These are phyloP conservation scores for Starmerella riodocensis DNA, from an alignment of 805 yeast species.

Conservation along the genomic window DNA sequence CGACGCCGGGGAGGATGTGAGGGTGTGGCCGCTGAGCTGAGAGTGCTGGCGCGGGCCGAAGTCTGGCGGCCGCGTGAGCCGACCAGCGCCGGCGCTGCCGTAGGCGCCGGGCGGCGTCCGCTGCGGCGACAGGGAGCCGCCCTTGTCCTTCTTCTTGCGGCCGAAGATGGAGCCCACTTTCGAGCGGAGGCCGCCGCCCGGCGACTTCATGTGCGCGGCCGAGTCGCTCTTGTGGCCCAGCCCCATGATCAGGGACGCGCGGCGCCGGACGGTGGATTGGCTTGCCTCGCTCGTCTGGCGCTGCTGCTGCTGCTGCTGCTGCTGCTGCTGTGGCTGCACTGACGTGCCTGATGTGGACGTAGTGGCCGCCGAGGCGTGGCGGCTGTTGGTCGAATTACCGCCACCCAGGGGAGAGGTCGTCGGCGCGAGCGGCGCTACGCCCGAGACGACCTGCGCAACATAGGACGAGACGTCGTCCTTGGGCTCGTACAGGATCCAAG, in stretches of 20 bases:
- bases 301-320: neutral
- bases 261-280: constrained; percentile 12
- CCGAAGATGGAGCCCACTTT: constrained; percentile 30
- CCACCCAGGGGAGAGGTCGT: too few species aligned
- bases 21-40: constrained; percentile 6
- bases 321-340: too few species aligned
- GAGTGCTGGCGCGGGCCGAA: constrained; percentile 16
- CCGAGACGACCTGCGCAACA: constrained; percentile 29
- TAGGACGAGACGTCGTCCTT: constrained; percentile 46
- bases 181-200: constrained; percentile 22
- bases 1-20: neutral
- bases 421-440: constrained; percentile 16
- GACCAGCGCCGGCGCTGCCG: constrained; percentile 4
- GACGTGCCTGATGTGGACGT: too few species aligned
- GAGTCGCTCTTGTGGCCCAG: neutral
- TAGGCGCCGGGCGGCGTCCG: constrained; percentile 5
- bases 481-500: constrained; percentile 51
- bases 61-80: constrained; percentile 18
- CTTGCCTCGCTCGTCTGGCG: constrained; percentile 16
- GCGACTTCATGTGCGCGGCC: neutral
- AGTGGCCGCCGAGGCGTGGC: neutral
- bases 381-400: neutral
- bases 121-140: constrained; percentile 10
- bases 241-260: constrained; percentile 4
- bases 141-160: constrained; percentile 17